Base-by-base conservation (phyloP, 495 filamentous ascomycete species). In the Darksidea phi region DNA sequence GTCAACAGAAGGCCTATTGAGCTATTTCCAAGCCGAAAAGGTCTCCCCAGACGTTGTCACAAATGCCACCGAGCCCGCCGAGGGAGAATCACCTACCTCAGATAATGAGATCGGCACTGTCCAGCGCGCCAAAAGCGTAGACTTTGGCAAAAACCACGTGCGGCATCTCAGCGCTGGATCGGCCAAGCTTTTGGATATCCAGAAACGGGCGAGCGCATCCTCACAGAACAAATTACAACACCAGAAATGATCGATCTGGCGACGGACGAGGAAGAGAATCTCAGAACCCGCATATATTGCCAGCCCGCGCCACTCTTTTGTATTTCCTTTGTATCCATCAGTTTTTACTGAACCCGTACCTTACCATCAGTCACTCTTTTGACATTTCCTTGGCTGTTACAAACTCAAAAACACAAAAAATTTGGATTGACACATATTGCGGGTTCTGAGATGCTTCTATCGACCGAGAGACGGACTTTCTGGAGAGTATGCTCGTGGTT, bases 81-180 rank as follows among this genome's bases (percentile, higher is more conserved):
- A 54, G 7, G 51, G 12, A 56, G 67, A 61, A 28, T 68, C 66
- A 2, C 68, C 66, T 6, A 61, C 55, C 6, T 64, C 62, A 5
- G 50, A 59, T 15, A 37, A 17, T 18, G 66, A 67, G 45, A 50
- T 57, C 15, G 48, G 68, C 25, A 56, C 69, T 17, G 68, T 88
- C 28, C 79, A 83, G 36, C 82, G 86, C 54, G 84, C 88, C 13
- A 82, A 83, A 10, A 88, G 87, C 67, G 72, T 88, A 43, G 81
- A 86, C 59, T 75, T 84, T 52, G 84, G 80, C 28, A 82, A 80
- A 62, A 74, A 79, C 2, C 87, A 91, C 67, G 80, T 72, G 18
- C 76, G 87, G n/a, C 85, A 85, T 48, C 83, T 89, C 64, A 90
- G 86, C 57, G 86, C 86, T 18, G 88, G 87, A 21, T 89, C 85